Evolutionary conservation across 108 stramenopile genomes (phyloP).

Genomic region (Fragilariopsis cylindrus): DNA sequence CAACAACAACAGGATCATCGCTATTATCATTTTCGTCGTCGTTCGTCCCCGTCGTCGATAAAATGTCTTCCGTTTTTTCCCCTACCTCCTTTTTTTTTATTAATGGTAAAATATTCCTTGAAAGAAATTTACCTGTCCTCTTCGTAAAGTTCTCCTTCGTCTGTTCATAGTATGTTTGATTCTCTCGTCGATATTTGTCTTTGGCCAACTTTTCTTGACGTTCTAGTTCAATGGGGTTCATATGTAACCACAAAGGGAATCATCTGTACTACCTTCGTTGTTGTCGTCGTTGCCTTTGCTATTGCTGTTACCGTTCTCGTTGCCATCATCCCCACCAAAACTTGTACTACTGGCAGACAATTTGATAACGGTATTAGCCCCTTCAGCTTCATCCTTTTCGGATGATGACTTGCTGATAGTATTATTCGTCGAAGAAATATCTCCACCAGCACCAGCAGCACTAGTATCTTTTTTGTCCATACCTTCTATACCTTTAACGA

Average conservation of each 20-base stretch:
- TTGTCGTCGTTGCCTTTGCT: not conserved
- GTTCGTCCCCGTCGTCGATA: no score
- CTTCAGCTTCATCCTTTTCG: conserved; percentile 4
- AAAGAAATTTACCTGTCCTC: conserved; percentile 23
- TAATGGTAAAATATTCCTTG: conserved; percentile 17
- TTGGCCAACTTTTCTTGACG: conserved; percentile 20
- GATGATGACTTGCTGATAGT: not conserved
- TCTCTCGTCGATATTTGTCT: conserved; percentile 6
- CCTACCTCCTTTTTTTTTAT: conserved; percentile 14
- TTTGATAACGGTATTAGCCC: conserved; percentile 4
- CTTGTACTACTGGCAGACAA: not conserved
- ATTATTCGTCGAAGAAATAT: not conserved
- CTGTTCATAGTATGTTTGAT: conserved; percentile 1
- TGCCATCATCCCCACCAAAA: not conserved
- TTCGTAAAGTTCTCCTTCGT: conserved; percentile 15
- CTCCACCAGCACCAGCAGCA: not conserved
- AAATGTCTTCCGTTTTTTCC: no score
- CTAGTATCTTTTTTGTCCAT: conserved; percentile 14
- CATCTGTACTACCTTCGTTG: not conserved
- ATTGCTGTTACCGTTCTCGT: not conserved
- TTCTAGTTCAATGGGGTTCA: conserved; percentile 19
- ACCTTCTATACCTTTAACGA: conserved; percentile 26
- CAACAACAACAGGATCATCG: no score
- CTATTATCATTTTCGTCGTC: no score
- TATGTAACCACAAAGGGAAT: conserved; percentile 6